phyloP scores from a whole-genome alignment of 371 early-diverging fungal species.

The Neoconidiobolus thromboides region DNA sequence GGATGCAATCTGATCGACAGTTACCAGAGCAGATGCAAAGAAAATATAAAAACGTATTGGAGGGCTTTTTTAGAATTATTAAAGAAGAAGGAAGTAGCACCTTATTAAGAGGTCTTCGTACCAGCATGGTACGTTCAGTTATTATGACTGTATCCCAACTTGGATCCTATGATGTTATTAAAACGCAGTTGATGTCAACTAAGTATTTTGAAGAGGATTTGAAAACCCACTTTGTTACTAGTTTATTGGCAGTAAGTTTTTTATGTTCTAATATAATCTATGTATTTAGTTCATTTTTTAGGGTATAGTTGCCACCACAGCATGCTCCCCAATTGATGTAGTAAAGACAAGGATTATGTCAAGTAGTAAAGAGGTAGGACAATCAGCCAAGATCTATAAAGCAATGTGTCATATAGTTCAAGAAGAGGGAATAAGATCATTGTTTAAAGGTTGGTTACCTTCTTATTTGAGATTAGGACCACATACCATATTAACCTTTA shows the following conservation, averaged over 20 bases:
- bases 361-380: neutral
- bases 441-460: slow-evolving; percentile 81
- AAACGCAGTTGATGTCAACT: slow-evolving; percentile 31
- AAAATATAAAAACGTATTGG: slow-evolving; percentile 55
- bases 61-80: slow-evolving; percentile 43
- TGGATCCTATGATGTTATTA: slow-evolving; percentile 50
- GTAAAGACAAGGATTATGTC: slow-evolving; percentile 77
- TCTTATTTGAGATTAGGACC: slow-evolving; percentile 63
- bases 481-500: slow-evolving; percentile 71
- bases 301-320: slow-evolving; percentile 76
- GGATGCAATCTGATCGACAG: slow-evolving; percentile 66
- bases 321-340: slow-evolving; percentile 70
- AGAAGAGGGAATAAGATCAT: slow-evolving; percentile 47
- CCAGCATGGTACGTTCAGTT: slow-evolving; percentile 58
- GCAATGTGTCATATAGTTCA: neutral
- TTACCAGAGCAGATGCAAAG: slow-evolving; percentile 36
- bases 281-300: slow-evolving; percentile 11
- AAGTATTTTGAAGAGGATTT: slow-evolving; percentile 39
- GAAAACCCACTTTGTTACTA: slow-evolving; percentile 47
- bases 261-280: neutral
- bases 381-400: neutral
- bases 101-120: slow-evolving; percentile 47
- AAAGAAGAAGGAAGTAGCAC: slow-evolving; percentile 39
- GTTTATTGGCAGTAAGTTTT: slow-evolving; percentile 45
- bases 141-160: slow-evolving; percentile 60